phyloP scores from a whole-genome alignment of 306 rosid species.

The Quillaja saponaria region DNA sequence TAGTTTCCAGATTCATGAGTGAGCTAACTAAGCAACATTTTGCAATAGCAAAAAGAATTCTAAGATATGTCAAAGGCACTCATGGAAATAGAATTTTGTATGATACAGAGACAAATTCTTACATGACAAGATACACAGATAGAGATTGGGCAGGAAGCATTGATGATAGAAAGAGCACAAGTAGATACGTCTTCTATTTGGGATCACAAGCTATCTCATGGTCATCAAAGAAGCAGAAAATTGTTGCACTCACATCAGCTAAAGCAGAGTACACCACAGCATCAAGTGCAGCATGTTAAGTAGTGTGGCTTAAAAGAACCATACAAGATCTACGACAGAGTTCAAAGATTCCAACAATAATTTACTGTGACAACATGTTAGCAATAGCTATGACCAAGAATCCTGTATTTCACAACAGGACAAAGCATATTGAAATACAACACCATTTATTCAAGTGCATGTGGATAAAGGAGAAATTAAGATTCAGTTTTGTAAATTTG shows the following conservation, averaged over 20 bases:
- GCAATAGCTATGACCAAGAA: not conserved
- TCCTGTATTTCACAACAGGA: not conserved
- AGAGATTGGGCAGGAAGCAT: not conserved
- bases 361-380: not conserved
- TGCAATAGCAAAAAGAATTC: no score
- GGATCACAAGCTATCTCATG: not conserved
- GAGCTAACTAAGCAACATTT: not conserved
- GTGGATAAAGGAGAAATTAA: not conserved
- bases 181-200: not conserved
- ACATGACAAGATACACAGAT: not conserved
- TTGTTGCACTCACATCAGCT: not conserved
- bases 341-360: no score
- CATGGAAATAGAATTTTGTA: not conserved
- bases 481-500: not conserved
- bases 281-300: not conserved
- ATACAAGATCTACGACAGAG: not conserved
- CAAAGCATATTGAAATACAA: conserved; percentile 3
- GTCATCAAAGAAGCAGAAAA: not conserved
- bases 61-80: no score
- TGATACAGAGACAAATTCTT: not conserved
- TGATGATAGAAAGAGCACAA: not conserved
- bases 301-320: not conserved
- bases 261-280: not conserved
- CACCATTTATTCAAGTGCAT: not conserved
- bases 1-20: not conserved